These are phyloP conservation scores for Chaetomium fimeti DNA, from an alignment of 495 filamentous ascomycete genomes.

Conservation along the genomic window DNA sequence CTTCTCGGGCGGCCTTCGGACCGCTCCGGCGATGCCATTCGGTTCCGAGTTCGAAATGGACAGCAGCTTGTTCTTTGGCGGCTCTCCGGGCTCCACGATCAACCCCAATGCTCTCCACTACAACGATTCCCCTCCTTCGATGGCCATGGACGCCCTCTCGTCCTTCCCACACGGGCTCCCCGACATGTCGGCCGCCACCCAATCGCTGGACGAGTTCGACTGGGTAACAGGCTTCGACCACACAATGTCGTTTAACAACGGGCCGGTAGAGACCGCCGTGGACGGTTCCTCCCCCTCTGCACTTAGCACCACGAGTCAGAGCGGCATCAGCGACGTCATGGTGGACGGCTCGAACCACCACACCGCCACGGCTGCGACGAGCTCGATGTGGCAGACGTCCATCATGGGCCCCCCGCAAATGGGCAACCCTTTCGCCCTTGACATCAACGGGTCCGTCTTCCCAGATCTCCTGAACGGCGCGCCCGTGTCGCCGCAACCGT, in stretches of 20 bases:
- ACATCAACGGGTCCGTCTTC: constrained; percentile 55
- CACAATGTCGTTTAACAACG: constrained; percentile 66
- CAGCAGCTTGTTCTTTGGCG: constrained; percentile 63
- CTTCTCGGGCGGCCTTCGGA: constrained; percentile 66
- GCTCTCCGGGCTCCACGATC: constrained; percentile 65
- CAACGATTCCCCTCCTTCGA: constrained; percentile 73
- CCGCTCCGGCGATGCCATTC: constrained; percentile 74
- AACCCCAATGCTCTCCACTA: constrained; percentile 96
- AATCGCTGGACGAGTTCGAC: constrained; percentile 77
- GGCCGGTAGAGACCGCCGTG: constrained; percentile 68
- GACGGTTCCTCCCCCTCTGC: constrained; percentile 94
- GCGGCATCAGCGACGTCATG: constrained; percentile 89
- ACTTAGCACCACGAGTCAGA: constrained; percentile 88
- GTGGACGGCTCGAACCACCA: constrained; percentile 74
- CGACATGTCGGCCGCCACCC: constrained; percentile 51
- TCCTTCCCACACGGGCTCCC: constrained; percentile 67
- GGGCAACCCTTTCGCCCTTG: constrained; percentile 62
- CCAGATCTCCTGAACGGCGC: constrained; percentile 59
- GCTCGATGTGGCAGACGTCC: constrained; percentile 64
- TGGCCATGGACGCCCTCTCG: constrained; percentile 69
- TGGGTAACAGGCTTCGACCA: constrained; percentile 86
- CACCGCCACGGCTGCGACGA: constrained; percentile 44
- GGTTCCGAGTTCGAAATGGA: constrained; percentile 74
- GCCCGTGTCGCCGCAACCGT: constrained; percentile 61
- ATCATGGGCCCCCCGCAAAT: constrained; percentile 61